Evolutionary conservation across 1,284 basidiomycete species (phyloP), one percentile per base, ranked within the genome.

Genomic region (Moniliophthora roreri): DNA sequence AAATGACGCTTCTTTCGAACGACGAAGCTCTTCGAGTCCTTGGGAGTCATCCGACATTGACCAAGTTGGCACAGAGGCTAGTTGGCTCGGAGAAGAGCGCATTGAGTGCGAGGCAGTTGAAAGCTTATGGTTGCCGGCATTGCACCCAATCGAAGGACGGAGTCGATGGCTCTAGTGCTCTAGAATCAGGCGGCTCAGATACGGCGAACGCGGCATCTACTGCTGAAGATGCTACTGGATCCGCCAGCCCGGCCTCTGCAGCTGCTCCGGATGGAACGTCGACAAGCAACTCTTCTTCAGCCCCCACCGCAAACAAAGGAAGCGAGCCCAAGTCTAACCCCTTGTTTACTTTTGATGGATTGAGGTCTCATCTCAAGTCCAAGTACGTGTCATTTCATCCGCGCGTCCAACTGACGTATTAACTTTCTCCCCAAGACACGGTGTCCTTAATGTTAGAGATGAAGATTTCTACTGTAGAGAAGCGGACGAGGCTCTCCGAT

Each of bases 291-390:
- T 52, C 52, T 37, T 23, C 48, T 28, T 39, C 21, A 37, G 38
- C 20, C 48, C 28, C 11, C 44, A 39, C 41, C 26, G 35, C 13
- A 26, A 13, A n/a, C 36, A 21, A 42, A 9, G 18, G 34, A 49
- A 32, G 11, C 21, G 15, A 53, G 52, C 16, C 52, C 55, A 40
- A 61, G 63, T 44, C 21, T 39, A 32, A n/a, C n/a, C 65, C 58
- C 40, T 50, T 68, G 32, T 78, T 77, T 61, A 66, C 56, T 9
- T 84, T 85, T 60, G 67, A 85, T 58, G 85, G 79, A 0, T 58
- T 87, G 46, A 68, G 77, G 34, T 85, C 81, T 20, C 86, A 87
- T 59, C 60, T 80, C 51, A 82, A 82, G 61, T 71, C 67, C 55
- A 83, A 79, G 85, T 87, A 56, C 60, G 81, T 66, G 15, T 28